Conservation (phyloP, 345 rosid genomes). For the Syzygium oleosum region DNA sequence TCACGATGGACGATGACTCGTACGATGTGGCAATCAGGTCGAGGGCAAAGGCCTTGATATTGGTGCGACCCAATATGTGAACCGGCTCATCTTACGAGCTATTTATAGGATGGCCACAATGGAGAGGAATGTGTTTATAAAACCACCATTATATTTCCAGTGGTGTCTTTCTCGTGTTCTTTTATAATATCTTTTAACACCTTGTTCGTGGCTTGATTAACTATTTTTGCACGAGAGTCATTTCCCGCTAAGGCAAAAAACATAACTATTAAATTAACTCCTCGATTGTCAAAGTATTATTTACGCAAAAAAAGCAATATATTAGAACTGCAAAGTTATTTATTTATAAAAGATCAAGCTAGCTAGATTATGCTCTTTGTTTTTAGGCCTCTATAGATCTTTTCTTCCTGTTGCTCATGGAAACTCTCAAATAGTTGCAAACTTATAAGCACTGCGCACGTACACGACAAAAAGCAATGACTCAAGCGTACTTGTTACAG, state of each 20-base stretch:
- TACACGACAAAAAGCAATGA: too few relatives aligned
- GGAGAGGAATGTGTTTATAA: neutral
- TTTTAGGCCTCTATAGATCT: neutral
- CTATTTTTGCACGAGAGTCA: neutral
- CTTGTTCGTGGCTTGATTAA: neutral
- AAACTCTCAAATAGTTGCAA: too few relatives aligned
- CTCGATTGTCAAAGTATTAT: neutral
- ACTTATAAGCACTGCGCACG: too few relatives aligned
- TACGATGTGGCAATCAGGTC: conserved; percentile 16
- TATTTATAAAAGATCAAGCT: neutral
- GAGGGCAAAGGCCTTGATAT: conserved; percentile 15
- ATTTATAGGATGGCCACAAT: neutral
- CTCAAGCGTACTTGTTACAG: too few relatives aligned
- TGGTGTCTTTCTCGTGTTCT: neutral
- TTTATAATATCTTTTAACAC: neutral
- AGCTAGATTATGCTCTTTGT: neutral
- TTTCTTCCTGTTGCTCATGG: too few relatives aligned
- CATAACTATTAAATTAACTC: too few relatives aligned
- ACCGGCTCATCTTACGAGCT: neutral
- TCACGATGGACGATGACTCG: conserved; percentile 2
- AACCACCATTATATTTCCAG: neutral
- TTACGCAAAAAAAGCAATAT: neutral
- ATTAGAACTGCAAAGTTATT: neutral
- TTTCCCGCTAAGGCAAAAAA: neutral
- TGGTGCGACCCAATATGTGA: neutral